phyloP scores from a whole-genome alignment of 306 rosid genomes.

The Calophaca sinica region DNA sequence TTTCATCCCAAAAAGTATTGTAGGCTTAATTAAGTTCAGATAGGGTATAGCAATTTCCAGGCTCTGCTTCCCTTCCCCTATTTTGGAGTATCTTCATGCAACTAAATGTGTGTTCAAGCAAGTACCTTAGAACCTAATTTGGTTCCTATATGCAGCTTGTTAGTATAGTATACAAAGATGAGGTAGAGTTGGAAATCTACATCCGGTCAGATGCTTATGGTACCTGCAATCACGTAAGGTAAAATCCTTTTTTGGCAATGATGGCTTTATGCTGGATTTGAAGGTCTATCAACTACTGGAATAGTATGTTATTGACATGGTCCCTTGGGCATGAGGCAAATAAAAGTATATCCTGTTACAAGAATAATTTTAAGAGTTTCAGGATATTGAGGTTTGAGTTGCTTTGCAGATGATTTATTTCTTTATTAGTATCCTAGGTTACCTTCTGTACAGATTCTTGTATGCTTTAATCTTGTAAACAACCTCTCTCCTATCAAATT shows the following conservation, averaged over 20 bases:
- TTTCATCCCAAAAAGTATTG: neutral
- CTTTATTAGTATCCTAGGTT: conserved; percentile 26
- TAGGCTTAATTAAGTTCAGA: neutral
- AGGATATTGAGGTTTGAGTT: conserved; percentile 16
- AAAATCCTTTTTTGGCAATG: conserved; percentile 47
- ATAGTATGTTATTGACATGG: conserved; percentile 24
- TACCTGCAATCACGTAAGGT: conserved; percentile 67
- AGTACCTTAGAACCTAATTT: conserved; percentile 33
- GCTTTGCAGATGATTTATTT: conserved; percentile 31
- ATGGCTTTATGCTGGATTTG: conserved; percentile 32
- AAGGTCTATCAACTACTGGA: conserved; percentile 37
- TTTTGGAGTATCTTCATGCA: conserved; percentile 27
- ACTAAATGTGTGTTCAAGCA: conserved; percentile 19
- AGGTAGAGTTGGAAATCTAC: conserved; percentile 82
- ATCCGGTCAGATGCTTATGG: conserved; percentile 81
- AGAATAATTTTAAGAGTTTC: neutral
- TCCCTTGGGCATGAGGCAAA: conserved; percentile 10
- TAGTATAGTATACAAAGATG: conserved; percentile 79
- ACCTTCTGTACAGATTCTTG: neutral
- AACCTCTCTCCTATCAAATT: conserved; percentile 5
- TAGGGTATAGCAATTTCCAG: neutral
- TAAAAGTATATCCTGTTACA: conserved; percentile 2
- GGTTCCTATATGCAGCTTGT: conserved; percentile 67
- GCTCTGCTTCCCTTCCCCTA: conserved; percentile 1
- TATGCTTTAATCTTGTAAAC: conserved; percentile 12